Percentiles rank a stretch among this genome's conserved stretches.
These are phyloP conservation scores for Sambucus nigra DNA, from an alignment of 129 eudicot genomes.

Conservation along the genomic window DNA sequence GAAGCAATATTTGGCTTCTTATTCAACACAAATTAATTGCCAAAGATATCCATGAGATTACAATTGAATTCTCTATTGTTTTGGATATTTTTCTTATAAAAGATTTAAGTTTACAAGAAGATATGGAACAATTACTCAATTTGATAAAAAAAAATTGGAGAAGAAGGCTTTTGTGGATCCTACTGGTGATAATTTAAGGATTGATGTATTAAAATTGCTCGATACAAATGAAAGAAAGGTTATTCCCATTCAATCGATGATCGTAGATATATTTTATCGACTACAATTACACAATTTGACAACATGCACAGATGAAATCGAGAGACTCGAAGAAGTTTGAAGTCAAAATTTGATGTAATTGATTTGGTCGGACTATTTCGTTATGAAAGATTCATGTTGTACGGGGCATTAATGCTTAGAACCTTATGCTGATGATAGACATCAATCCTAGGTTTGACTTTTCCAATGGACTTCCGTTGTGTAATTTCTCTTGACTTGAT, in stretches of 20 bases:
- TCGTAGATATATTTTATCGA: constrained; percentile 33
- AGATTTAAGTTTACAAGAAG: constrained; percentile 33
- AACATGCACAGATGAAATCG: constrained; percentile 68
- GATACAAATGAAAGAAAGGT: constrained; percentile 40
- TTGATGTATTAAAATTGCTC: constrained; percentile 32
- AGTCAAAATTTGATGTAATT: constrained; percentile 38
- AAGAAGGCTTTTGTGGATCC: constrained; percentile 39
- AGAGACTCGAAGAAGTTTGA: constrained; percentile 61
- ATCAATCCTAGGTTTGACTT: constrained; percentile 22
- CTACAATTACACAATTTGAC: too few species aligned
- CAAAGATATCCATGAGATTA: constrained; percentile 73
- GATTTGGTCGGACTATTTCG: constrained; percentile 63
- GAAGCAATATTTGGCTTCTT: constrained; percentile 71
- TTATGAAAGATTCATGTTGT: constrained; percentile 58
- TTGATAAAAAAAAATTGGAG: constrained; percentile 42
- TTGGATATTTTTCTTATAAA: constrained; percentile 69
- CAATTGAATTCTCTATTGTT: constrained; percentile 53
- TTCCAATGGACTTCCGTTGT: constrained; percentile 73
- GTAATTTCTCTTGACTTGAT: constrained; percentile 76
- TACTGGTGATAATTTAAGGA: constrained; percentile 42
- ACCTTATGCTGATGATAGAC: constrained; percentile 57
- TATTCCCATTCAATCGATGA: constrained; percentile 32
- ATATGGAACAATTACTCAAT: constrained; percentile 58
- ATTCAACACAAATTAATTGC: constrained; percentile 63
- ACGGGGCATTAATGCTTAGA: too few species aligned